phyloP scores from a whole-genome alignment of 2,329 filamentous ascomycete genomes.

The Plenodomus tracheiphilus region DNA sequence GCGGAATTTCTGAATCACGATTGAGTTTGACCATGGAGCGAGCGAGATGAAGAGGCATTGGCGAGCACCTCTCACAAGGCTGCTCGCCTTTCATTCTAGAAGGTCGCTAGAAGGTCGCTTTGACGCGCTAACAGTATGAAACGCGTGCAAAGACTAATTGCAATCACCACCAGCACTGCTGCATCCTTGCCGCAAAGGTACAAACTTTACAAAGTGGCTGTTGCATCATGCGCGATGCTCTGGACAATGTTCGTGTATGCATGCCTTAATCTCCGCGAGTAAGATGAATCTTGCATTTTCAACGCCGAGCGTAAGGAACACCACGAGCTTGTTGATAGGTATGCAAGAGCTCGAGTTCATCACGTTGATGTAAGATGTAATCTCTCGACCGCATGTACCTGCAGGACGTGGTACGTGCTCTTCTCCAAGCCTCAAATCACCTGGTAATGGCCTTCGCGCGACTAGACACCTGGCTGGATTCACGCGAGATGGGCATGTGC shows the following conservation, averaged over 20 bases:
- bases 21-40: constrained; percentile 15
- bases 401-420: not conserved
- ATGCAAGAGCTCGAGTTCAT: not conserved
- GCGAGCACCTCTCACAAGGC: constrained; percentile 25
- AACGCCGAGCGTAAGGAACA: not conserved
- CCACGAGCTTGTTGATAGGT: not conserved
- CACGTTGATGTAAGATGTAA: not conserved
- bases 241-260: not conserved
- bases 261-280: not conserved
- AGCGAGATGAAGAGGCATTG: constrained; percentile 32
- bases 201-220: constrained; percentile 13
- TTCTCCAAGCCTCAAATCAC: not conserved
- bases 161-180: constrained; percentile 3
- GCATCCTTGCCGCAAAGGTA: not conserved
- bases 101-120: constrained; percentile 31
- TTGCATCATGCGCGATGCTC: constrained; percentile 10
- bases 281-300: not conserved
- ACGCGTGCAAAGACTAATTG: constrained; percentile 23
- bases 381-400: not conserved
- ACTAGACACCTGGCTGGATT: not conserved
- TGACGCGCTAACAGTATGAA: constrained; percentile 26
- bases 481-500: not conserved
- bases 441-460: not conserved
- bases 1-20: constrained; percentile 11
- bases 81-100: constrained; percentile 20